Percentiles rank a stretch among this genome's conserved stretches.
These are phyloP conservation scores for Cinnamomum micranthum DNA, from an alignment of 164 flowering plant genomes.

Conservation along the genomic window DNA sequence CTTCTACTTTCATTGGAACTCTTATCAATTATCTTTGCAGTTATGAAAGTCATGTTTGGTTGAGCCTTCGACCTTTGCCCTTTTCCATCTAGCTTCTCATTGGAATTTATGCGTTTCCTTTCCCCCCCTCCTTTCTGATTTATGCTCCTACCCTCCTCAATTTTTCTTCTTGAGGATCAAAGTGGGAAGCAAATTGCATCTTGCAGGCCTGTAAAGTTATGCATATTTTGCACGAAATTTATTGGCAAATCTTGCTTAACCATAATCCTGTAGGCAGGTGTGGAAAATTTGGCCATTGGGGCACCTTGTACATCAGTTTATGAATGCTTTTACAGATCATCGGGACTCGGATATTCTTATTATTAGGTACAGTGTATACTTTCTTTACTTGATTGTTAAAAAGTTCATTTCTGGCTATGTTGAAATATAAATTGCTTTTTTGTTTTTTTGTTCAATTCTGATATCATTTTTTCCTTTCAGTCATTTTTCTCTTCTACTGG, in stretches of 20 bases:
- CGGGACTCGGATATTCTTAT: slow-evolving; percentile 95
- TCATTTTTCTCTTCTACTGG: slow-evolving; percentile 93
- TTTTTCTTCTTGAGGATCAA: neutral
- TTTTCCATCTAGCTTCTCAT: neutral
- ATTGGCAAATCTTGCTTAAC: slow-evolving; percentile 10
- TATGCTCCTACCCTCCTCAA: neutral
- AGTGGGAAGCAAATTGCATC: neutral
- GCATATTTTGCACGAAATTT: neutral
- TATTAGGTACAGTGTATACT: slow-evolving; percentile 50
- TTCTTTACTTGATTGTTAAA: neutral
- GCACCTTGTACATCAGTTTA: slow-evolving; percentile 65
- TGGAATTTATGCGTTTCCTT: neutral
- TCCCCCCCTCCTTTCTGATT: neutral
- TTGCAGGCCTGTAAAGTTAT: neutral
- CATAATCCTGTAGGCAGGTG: slow-evolving; percentile 44
- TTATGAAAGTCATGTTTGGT: neutral
- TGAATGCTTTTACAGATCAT: slow-evolving; percentile 98
- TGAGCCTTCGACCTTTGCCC: neutral
- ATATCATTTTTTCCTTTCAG: slow-evolving; percentile 29
- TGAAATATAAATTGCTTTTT: neutral
- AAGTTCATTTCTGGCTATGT: neutral
- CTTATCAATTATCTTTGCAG: no score
- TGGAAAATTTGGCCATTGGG: slow-evolving; percentile 98
- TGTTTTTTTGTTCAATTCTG: slow-evolving; percentile 11
- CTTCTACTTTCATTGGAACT: neutral